A percentile compares a stretch with the other conserved stretches of the same genome.
Conservation (phyloP, 2,329 filamentous ascomycete genomes). For the Botrytis hyacinthi region DNA sequence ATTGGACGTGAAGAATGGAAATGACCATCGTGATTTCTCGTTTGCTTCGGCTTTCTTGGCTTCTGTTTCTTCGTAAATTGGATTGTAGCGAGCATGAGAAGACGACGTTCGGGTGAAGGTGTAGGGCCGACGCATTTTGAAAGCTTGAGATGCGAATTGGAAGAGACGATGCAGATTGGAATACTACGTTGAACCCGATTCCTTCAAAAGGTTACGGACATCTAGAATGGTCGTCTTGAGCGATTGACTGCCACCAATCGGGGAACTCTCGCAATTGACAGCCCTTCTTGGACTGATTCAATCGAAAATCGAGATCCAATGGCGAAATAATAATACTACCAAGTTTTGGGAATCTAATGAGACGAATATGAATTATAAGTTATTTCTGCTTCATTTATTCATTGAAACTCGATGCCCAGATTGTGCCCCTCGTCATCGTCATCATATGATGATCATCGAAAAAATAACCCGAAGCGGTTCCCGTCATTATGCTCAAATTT, state of each 20-base stretch:
- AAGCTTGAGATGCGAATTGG: not conserved
- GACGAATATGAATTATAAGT: not conserved
- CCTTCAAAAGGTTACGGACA: not conserved
- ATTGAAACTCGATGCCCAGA: not conserved
- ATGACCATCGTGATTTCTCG: not conserved
- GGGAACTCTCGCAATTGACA: not conserved
- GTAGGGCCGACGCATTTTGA: constrained; percentile 11
- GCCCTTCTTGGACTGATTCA: not conserved
- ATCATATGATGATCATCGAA: not conserved
- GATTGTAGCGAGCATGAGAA: constrained; percentile 11
- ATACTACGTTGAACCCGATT: not conserved
- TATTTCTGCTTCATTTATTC: not conserved
- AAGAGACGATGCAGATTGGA: not conserved
- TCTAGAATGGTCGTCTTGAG: not conserved
- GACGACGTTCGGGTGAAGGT: not conserved
- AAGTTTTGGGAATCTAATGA: not conserved
- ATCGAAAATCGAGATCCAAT: not conserved
- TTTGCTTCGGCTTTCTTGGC: not conserved
- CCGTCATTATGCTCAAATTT: constrained; percentile 4
- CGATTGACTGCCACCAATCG: not conserved
- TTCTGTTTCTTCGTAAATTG: constrained; percentile 7
- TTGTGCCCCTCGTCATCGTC: constrained; percentile 6
- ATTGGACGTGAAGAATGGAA: not conserved
- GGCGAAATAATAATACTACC: not conserved
- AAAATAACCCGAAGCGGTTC: not conserved